Conservation (phyloP, 805 yeast genomes). For the Saturnispora kantuleensis region DNA sequence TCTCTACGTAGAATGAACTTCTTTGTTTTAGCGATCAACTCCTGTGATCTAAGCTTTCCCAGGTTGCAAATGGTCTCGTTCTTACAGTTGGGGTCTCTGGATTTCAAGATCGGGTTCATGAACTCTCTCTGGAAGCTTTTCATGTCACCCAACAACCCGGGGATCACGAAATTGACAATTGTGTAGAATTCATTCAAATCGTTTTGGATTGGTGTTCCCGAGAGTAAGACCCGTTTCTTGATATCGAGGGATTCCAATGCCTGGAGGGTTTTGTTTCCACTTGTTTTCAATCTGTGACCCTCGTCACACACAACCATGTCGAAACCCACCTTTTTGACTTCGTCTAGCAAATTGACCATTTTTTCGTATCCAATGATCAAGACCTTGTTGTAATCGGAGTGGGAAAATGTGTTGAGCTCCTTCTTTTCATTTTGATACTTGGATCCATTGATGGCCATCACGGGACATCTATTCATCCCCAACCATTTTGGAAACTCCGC, state of each 20-base stretch:
- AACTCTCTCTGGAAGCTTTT: conserved; percentile 48
- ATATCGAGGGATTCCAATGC: conserved; percentile 48
- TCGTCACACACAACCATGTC: conserved; percentile 89
- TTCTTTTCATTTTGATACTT: conserved; percentile 45
- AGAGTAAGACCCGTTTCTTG: conserved; percentile 50
- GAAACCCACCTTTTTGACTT: conserved; percentile 34
- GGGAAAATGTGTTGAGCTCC: conserved; percentile 51
- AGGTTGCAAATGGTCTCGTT: conserved; percentile 36
- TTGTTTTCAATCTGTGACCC: conserved; percentile 82
- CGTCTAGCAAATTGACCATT: conserved; percentile 42
- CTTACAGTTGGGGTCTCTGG: conserved; percentile 57
- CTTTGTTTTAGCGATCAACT: conserved; percentile 53
- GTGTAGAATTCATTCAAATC: conserved; percentile 77
- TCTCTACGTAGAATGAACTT: conserved; percentile 68
- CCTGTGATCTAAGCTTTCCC: conserved; percentile 57
- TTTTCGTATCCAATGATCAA: conserved; percentile 85
- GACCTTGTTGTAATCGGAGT: conserved; percentile 69
- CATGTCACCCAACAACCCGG: conserved; percentile 63
- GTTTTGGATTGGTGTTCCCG: conserved; percentile 71
- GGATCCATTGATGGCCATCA: conserved; percentile 47
- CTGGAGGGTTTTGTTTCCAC: conserved; percentile 60
- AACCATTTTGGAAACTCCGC: conserved; percentile 87
- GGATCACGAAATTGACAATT: conserved; percentile 74
- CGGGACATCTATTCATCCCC: conserved; percentile 50
- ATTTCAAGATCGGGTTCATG: conserved; percentile 59